These are phyloP conservation scores for Fusarium verticillioides DNA, from an alignment of 2,329 filamentous ascomycete genomes.

Conservation along the genomic window DNA sequence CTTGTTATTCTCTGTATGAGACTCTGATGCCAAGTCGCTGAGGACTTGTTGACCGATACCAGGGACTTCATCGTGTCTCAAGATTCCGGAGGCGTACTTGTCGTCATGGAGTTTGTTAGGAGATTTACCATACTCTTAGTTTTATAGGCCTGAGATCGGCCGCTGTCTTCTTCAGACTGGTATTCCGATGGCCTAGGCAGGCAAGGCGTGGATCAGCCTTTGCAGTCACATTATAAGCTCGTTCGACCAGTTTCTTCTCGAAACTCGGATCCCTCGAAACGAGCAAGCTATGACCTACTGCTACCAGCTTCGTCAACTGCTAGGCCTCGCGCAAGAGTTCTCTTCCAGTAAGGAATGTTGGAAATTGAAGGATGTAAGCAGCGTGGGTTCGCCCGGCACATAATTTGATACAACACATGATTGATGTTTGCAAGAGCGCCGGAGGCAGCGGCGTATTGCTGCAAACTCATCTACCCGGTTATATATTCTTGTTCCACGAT, in stretches of 20 bases:
- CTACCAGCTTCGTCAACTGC: constrained; percentile 41
- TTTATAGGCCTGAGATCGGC: background rate
- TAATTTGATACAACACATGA: background rate
- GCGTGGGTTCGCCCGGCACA: constrained; percentile 5
- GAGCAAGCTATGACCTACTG: background rate
- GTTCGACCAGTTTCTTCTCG: background rate
- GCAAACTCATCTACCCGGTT: background rate
- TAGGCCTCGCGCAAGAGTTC: background rate
- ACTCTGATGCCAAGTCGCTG: background rate
- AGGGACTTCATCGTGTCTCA: background rate
- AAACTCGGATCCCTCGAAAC: background rate
- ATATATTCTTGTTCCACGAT: background rate
- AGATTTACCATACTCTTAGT: rapidly evolving
- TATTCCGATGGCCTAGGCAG: rapidly evolving
- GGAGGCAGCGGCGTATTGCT: background rate
- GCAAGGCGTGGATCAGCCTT: background rate
- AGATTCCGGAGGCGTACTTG: background rate
- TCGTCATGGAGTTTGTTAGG: background rate
- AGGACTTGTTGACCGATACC: background rate
- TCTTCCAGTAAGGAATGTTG: background rate
- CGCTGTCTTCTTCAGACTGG: background rate
- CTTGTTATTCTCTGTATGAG: background rate
- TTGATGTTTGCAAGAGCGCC: background rate
- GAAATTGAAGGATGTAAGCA: constrained; percentile 8
- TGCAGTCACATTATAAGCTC: background rate